Evolutionary conservation across 345 rosid genomes (phyloP).

Genomic region (Rhodomyrtus tomentosa): DNA sequence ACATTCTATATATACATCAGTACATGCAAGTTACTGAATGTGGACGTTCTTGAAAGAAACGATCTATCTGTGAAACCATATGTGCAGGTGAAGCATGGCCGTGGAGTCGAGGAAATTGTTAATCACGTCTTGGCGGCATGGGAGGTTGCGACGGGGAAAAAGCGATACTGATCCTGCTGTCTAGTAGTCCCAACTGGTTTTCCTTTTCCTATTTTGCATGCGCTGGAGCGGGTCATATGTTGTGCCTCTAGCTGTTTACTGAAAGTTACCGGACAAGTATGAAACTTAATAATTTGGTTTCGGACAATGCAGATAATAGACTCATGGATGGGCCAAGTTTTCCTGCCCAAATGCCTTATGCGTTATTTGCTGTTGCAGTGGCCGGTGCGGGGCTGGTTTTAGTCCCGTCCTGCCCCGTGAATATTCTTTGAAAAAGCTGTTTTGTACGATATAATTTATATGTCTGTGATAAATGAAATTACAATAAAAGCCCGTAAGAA

Average conservation of each 20-base stretch:
- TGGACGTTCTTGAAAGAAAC: neutral
- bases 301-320: neutral
- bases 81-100: conserved; percentile 69
- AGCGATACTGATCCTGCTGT: conserved; percentile 16
- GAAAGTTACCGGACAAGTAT: neutral
- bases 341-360: neutral
- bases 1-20: neutral
- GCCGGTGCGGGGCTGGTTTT: neutral
- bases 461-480: neutral
- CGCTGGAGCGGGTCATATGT: neutral
- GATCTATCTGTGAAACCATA: neutral
- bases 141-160: conserved; percentile 72
- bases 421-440: neutral
- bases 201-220: neutral
- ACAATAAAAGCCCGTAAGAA: neutral
- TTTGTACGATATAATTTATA: neutral
- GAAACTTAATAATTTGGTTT: neutral
- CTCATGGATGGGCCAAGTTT: neutral
- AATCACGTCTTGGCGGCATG: conserved; percentile 65
- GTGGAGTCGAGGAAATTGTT: conserved; percentile 69
- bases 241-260: neutral
- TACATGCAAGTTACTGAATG: neutral
- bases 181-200: neutral
- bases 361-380: neutral
- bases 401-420: neutral